Evolutionary conservation across 805 yeast species (phyloP), one percentile per base, ranked within the genome.

Genomic region (Wickerhamiella australiensis): DNA sequence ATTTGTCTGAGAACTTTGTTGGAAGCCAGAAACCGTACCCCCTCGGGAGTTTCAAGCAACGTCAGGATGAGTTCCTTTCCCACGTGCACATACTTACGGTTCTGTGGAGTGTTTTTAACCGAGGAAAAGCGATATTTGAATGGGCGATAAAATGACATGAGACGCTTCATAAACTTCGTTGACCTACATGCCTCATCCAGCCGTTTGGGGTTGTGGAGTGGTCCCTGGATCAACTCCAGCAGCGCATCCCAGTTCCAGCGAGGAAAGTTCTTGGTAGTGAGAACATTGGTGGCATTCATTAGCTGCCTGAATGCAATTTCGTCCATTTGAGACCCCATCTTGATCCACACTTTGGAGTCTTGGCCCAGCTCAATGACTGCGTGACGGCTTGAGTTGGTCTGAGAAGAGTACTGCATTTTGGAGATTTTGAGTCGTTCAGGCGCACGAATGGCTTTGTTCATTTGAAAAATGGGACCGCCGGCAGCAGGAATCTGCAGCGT

Each of bases 201-300:
- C 45, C 85, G 69, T 54, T 71, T 76, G 0, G 84, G 80, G 57
- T 77, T 80, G 51, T 76, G 64, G n/a, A 92, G 65, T 0, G 96
- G 95, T 0, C 96, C 96, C 56, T 75, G 80, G 56, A 86, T 74
- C n/a, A 92, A 66, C 51, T 79, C 82, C 15, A 75, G 68, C 0
- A 92, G 68, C 1, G 80, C 68, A 22, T 73, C 76, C 95, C 96
- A 88, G 59, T 87, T 80, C 99, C 99, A 92, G 46, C 77, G 78
- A 1, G 78, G 69, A 60, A 73, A 87, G 49, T 80, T 85, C 60
- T 90, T 92, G 0, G 94, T 79, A 3, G 81, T 73, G 36, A 86
- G 64, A 1, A 92, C 87, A 54, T 73, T 79, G 0, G 95, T 78
- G 44, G 80, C 80, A 25, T 68, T 66, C 5, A 92, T 70, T 66